These are phyloP conservation scores for Ceratocystis diversiconidia DNA, from an alignment of 2,329 filamentous ascomycete species.

Conservation along the genomic window DNA sequence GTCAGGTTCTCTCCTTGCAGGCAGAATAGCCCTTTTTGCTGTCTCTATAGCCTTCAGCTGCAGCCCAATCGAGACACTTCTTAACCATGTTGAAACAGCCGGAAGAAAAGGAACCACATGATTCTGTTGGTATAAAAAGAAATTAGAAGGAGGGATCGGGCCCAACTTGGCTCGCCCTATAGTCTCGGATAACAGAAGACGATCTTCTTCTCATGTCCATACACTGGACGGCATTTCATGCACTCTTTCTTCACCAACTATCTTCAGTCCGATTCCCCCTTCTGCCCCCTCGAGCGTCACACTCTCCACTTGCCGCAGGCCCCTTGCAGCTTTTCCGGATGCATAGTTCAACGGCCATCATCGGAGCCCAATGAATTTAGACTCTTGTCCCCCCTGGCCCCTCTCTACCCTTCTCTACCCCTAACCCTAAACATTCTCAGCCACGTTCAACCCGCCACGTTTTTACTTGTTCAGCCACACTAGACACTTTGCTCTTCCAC, in stretches of 20 bases:
- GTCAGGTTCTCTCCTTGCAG: too few relatives aligned
- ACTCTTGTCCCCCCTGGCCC: not conserved
- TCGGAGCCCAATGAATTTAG: not conserved
- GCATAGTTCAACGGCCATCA: not conserved
- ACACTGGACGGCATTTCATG: too few relatives aligned
- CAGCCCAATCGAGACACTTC: not conserved
- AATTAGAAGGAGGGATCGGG: not conserved
- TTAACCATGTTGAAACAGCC: not conserved
- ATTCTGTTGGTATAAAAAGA: not conserved
- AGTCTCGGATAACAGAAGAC: too few relatives aligned
- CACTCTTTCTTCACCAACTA: not conserved
- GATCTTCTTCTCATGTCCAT: too few relatives aligned
- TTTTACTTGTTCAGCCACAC: not conserved
- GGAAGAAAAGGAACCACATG: not conserved
- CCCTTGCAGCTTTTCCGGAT: not conserved
- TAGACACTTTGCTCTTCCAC: slow-evolving; percentile 1
- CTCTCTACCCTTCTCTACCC: too few relatives aligned
- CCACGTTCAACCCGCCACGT: not conserved
- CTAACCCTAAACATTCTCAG: too few relatives aligned
- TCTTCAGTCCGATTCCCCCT: not conserved
- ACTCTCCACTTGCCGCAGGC: slow-evolving; percentile 1
- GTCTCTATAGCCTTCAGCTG: not conserved
- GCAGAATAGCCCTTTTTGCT: not conserved
- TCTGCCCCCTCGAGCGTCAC: not conserved
- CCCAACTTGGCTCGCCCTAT: too few relatives aligned